Percentiles rank a stretch among this genome's conserved stretches.
phyloP scores from a whole-genome alignment of 108 stramenopile species.

The Nitzschia palea region DNA sequence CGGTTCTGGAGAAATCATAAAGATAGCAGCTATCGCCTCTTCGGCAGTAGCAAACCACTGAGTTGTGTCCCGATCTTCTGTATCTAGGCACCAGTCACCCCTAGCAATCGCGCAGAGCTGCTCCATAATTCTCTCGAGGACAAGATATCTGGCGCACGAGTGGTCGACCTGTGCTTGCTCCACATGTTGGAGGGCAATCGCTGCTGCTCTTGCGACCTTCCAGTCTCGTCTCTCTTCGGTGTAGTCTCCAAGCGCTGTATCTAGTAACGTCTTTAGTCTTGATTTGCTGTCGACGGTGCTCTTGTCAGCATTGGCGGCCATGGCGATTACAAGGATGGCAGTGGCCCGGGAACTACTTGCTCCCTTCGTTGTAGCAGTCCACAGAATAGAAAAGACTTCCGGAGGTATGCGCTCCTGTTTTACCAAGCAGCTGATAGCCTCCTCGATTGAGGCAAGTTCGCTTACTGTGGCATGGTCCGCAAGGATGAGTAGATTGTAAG shows the following conservation, averaged over 20 bases:
- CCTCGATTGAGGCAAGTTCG: slow-evolving; percentile 93
- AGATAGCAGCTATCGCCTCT: slow-evolving; percentile 81
- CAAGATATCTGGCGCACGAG: slow-evolving; percentile 71
- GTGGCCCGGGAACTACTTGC: slow-evolving; percentile 57
- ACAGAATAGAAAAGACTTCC: slow-evolving; percentile 80
- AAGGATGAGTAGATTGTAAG: slow-evolving; percentile 83
- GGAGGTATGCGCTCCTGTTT: slow-evolving; percentile 76
- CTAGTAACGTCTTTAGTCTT: slow-evolving; percentile 74
- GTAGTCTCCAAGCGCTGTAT: slow-evolving; percentile 80
- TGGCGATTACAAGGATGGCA: slow-evolving; percentile 83
- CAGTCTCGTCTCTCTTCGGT: slow-evolving; percentile 78
- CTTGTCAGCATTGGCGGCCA: slow-evolving; percentile 89
- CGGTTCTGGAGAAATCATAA: slow-evolving; percentile 74
- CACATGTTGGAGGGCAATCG: slow-evolving; percentile 75
- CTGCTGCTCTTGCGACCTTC: slow-evolving; percentile 76
- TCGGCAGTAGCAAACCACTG: slow-evolving; percentile 91
- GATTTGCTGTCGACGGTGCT: slow-evolving; percentile 84
- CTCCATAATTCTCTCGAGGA: slow-evolving; percentile 77
- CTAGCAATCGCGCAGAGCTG: slow-evolving; percentile 71
- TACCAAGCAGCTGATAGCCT: slow-evolving; percentile 82
- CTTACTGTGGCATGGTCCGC: slow-evolving; percentile 76
- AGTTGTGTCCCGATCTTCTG: slow-evolving; percentile 58
- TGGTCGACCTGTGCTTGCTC: slow-evolving; percentile 61
- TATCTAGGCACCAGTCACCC: slow-evolving; percentile 87
- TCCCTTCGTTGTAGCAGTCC: slow-evolving; percentile 68